Percentiles rank a stretch among this genome's conserved stretches.
Conservation (phyloP, 331 rosid species). For the Prunus yedoensis region DNA sequence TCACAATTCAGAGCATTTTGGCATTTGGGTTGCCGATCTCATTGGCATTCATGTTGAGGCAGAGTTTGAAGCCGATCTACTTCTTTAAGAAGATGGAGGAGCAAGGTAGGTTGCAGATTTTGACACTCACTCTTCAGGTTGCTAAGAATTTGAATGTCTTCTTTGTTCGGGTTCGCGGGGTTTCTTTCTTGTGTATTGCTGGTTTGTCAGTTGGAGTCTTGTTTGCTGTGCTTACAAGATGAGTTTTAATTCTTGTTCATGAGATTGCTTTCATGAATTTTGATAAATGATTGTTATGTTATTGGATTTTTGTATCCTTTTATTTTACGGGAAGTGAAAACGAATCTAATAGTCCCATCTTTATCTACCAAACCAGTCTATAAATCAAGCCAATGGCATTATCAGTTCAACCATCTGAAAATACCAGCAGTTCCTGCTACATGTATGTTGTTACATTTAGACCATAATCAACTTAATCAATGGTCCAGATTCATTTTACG, state of each 20-base stretch:
- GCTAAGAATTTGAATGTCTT: conserved; percentile 62
- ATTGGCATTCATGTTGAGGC: conserved; percentile 66
- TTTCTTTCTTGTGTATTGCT: conserved; percentile 42
- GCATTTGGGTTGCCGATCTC: conserved; percentile 77
- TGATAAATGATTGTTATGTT: background rate
- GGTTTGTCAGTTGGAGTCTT: conserved; percentile 49
- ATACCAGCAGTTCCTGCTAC: too few species aligned
- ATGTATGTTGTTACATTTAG: too few species aligned
- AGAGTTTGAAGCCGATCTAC: conserved; percentile 66
- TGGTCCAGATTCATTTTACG: too few species aligned
- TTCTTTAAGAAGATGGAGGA: conserved; percentile 93
- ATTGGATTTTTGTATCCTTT: background rate
- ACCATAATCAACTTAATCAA: too few species aligned
- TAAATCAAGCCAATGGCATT: background rate
- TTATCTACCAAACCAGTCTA: too few species aligned
- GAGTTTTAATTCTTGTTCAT: conserved; percentile 13
- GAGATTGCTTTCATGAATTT: background rate
- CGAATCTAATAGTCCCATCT: too few species aligned
- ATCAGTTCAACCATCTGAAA: too few species aligned
- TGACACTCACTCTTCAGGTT: conserved; percentile 67
- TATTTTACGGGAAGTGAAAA: background rate
- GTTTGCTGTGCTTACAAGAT: conserved; percentile 40
- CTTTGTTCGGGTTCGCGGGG: conserved; percentile 52
- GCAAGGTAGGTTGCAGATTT: conserved; percentile 87
- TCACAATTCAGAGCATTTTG: conserved; percentile 57